Conservation (phyloP, 495 filamentous ascomycete species). For the Staphylotrichum tortipilum region DNA sequence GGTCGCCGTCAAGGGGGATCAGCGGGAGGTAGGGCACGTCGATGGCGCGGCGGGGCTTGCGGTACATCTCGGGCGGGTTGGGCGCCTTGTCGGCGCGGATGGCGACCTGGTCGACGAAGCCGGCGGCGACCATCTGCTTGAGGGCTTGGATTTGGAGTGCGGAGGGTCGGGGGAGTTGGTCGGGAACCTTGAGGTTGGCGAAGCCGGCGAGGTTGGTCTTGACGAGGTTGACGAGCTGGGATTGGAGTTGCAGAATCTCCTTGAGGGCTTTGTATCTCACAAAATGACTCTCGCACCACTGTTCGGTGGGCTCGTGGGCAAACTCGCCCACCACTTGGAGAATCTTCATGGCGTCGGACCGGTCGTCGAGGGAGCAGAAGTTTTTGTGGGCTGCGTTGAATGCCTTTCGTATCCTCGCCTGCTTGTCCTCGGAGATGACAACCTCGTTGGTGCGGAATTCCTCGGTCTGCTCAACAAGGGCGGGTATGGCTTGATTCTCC, state of each 20-base stretch:
- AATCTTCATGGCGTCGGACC: conserved; percentile 81
- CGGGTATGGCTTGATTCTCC: conserved; percentile 64
- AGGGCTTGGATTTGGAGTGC: conserved; percentile 68
- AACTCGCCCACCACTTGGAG: conserved; percentile 83
- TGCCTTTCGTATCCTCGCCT: conserved; percentile 54
- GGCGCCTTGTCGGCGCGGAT: conserved; percentile 83
- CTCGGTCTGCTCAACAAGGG: conserved; percentile 31
- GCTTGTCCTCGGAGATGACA: conserved; percentile 57
- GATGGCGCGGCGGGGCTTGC: conserved; percentile 70
- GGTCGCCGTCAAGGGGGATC: conserved; percentile 52
- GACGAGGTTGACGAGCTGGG: conserved; percentile 74
- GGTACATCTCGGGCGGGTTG: conserved; percentile 56
- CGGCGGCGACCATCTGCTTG: conserved; percentile 83
- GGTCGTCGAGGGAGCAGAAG: conserved; percentile 72
- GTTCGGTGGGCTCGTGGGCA: conserved; percentile 54
- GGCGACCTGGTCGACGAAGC: conserved; percentile 92
- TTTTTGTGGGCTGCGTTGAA: conserved; percentile 70
- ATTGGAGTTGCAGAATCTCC: conserved; percentile 74
- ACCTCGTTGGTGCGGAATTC: conserved; percentile 56
- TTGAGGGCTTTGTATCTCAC: conserved; percentile 75
- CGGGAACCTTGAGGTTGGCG: conserved; percentile 46
- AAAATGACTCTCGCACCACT: conserved; percentile 75
- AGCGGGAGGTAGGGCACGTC: conserved; percentile 89
- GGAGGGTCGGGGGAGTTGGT: conserved; percentile 60
- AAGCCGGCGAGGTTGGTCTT: conserved; percentile 63